Conservation (phyloP, 1,139 yeast genomes). For the Protomyces gravidus region DNA sequence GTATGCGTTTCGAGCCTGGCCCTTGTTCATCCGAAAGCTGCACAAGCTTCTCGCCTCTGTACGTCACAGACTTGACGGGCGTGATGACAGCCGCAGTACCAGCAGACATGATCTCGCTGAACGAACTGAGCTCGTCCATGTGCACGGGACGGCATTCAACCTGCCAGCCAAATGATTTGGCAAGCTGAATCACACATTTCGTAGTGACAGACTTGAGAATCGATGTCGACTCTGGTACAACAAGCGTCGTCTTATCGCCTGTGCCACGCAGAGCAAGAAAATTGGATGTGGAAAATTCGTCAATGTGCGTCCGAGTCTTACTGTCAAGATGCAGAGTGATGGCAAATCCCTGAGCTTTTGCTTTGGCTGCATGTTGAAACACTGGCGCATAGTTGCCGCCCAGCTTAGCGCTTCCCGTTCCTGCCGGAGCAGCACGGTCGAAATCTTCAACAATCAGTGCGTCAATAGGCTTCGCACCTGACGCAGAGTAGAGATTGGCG, state of each 20-base stretch:
- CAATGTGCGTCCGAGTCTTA: slow-evolving; percentile 28
- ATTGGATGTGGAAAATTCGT: slow-evolving; percentile 28
- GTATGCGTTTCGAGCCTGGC: slow-evolving; percentile 10
- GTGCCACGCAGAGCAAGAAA: slow-evolving; percentile 22
- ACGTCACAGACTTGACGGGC: slow-evolving; percentile 24
- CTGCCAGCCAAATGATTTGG: slow-evolving; percentile 27
- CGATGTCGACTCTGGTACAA: slow-evolving; percentile 28
- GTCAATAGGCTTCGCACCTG: slow-evolving; percentile 27
- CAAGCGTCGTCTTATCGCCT: slow-evolving; percentile 14
- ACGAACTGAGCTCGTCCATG: slow-evolving; percentile 13
- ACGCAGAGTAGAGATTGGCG: slow-evolving; percentile 20
- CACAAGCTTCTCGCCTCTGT: slow-evolving; percentile 16
- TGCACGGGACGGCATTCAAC: slow-evolving; percentile 28
- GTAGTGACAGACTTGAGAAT: slow-evolving; percentile 30
- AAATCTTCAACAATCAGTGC: slow-evolving; percentile 28
- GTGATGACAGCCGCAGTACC: slow-evolving; percentile 30
- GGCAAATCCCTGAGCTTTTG: slow-evolving; percentile 21
- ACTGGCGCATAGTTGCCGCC: slow-evolving; percentile 29
- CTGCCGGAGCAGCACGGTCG: slow-evolving; percentile 29
- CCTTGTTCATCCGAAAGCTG: slow-evolving; percentile 18
- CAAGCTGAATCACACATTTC: slow-evolving; percentile 26
- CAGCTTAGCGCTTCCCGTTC: slow-evolving; percentile 27
- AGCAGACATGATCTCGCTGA: slow-evolving; percentile 25
- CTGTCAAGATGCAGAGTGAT: slow-evolving; percentile 29
- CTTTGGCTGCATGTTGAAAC: slow-evolving; percentile 25